A percentile compares a stretch with the other conserved stretches of the same genome.
These are phyloP conservation scores for Drechmeria coniospora DNA, from an alignment of 2,329 filamentous ascomycete genomes.

Conservation along the genomic window DNA sequence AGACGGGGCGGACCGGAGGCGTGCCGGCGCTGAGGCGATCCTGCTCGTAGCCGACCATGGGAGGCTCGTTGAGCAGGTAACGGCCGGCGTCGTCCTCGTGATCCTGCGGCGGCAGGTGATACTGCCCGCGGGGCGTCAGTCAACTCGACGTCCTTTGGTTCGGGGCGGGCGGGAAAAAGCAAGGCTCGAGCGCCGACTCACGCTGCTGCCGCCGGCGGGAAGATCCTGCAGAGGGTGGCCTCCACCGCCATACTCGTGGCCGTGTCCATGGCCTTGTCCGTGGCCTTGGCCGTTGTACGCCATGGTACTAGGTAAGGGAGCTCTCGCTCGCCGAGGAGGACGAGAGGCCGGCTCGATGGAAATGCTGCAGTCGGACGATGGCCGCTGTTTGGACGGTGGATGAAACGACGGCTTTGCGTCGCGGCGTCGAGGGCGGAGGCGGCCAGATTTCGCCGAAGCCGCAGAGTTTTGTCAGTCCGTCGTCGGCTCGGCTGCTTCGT, in stretches of 20 bases:
- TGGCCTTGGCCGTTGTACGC: conserved; percentile 46
- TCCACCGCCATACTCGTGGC: conserved; percentile 38
- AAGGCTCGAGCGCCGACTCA: conserved; percentile 25
- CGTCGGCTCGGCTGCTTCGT: no score
- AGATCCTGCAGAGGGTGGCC: conserved; percentile 54
- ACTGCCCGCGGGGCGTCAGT: conserved; percentile 22
- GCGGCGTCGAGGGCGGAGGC: no score
- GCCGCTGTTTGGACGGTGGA: no score
- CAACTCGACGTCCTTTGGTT: not conserved
- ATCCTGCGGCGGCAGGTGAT: conserved; percentile 42
- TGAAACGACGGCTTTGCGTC: no score
- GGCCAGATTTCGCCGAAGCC: no score
- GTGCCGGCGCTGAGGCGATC: conserved; percentile 41
- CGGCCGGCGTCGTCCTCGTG: conserved; percentile 43
- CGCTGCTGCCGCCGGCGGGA: conserved; percentile 39
- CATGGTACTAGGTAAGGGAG: conserved; percentile 16
- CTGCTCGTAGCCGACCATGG: conserved; percentile 36
- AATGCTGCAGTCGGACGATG: not conserved
- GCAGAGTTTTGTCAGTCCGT: no score
- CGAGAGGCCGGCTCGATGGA: conserved; percentile 1
- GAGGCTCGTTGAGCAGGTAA: conserved; percentile 38
- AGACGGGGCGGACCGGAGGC: conserved; percentile 52
- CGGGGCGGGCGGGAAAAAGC: not conserved
- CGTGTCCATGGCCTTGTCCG: conserved; percentile 39
- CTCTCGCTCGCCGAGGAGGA: conserved; percentile 7